Conservation (phyloP, 805 yeast species). For the Lachancea meyersii region DNA sequence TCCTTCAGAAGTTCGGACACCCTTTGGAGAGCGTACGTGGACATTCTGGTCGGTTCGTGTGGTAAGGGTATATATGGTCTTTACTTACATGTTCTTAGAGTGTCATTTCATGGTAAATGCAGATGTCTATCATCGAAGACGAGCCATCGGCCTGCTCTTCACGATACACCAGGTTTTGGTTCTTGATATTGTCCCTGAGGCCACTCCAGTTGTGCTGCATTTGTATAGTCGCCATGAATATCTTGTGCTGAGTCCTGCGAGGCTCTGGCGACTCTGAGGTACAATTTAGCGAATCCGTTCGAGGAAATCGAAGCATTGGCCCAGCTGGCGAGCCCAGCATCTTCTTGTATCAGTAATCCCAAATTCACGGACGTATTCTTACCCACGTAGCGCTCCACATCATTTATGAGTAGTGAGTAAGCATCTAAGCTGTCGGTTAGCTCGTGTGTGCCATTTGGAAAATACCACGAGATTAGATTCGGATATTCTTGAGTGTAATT, state of each 20-base stretch:
- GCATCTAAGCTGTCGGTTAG: conserved; percentile 35
- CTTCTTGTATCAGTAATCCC: conserved; percentile 29
- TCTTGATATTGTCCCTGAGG: conserved; percentile 50
- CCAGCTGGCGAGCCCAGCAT: conserved; percentile 28
- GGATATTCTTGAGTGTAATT: conserved; percentile 15
- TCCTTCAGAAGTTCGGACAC: conserved; percentile 33
- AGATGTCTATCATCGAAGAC: background rate
- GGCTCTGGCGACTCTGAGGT: conserved; percentile 52
- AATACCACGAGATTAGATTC: conserved; percentile 28
- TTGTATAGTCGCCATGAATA: conserved; percentile 55
- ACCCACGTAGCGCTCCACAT: conserved; percentile 69
- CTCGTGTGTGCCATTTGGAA: conserved; percentile 12
- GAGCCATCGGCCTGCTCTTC: background rate
- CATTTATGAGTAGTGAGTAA: conserved; percentile 67
- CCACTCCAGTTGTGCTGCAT: conserved; percentile 54
- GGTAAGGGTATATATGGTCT: background rate
- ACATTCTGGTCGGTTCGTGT: conserved; percentile 8
- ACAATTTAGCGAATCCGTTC: conserved; percentile 34
- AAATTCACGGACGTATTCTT: conserved; percentile 40
- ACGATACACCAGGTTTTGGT: conserved; percentile 50
- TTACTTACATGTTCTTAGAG: background rate
- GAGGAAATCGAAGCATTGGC: conserved; percentile 31
- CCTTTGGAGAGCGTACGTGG: conserved; percentile 24
- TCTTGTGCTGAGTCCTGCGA: conserved; percentile 34
- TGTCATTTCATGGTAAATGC: background rate